These are phyloP conservation scores for Metschnikowia arizonensis DNA, from an alignment of 805 yeast species.

Conservation along the genomic window DNA sequence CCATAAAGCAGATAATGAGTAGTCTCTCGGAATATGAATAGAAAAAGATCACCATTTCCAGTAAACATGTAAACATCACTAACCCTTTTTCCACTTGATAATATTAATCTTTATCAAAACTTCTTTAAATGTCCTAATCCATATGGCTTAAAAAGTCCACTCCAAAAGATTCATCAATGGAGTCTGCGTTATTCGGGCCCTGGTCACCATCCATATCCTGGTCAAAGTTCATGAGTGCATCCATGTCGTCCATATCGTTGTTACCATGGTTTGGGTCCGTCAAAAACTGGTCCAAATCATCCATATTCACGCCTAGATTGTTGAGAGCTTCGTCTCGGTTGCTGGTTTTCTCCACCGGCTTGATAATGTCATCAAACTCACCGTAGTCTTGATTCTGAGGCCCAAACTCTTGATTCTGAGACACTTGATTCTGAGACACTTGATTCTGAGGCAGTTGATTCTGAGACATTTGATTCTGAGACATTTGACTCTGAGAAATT, in stretches of 20 bases:
- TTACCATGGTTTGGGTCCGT: conserved; percentile 14
- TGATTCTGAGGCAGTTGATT: neutral
- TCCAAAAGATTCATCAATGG: conserved; percentile 31
- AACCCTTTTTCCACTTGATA: too few relatives aligned
- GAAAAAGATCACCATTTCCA: too few relatives aligned
- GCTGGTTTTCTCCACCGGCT: neutral
- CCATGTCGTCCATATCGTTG: conserved; percentile 18
- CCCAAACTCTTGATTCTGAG: neutral
- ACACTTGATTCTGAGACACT: neutral
- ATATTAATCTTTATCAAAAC: too few relatives aligned
- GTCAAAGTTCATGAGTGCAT: conserved; percentile 19
- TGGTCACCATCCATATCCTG: conserved; percentile 10
- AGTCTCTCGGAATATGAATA: too few relatives aligned
- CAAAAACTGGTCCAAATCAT: conserved; percentile 19
- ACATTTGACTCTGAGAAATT: neutral
- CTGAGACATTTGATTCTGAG: neutral
- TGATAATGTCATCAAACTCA: conserved; percentile 6
- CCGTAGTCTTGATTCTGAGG: conserved; percentile 1
- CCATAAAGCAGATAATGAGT: too few relatives aligned
- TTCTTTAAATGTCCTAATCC: conserved; percentile 15
- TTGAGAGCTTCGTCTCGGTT: neutral
- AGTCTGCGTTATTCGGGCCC: conserved; percentile 1
- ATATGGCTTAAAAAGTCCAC: conserved; percentile 35
- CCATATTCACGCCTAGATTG: conserved; percentile 16
- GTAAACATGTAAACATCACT: too few relatives aligned